Evolutionary conservation across 2,329 filamentous ascomycete genomes (phyloP).

Genomic region (Cyphellophora attinorum): DNA sequence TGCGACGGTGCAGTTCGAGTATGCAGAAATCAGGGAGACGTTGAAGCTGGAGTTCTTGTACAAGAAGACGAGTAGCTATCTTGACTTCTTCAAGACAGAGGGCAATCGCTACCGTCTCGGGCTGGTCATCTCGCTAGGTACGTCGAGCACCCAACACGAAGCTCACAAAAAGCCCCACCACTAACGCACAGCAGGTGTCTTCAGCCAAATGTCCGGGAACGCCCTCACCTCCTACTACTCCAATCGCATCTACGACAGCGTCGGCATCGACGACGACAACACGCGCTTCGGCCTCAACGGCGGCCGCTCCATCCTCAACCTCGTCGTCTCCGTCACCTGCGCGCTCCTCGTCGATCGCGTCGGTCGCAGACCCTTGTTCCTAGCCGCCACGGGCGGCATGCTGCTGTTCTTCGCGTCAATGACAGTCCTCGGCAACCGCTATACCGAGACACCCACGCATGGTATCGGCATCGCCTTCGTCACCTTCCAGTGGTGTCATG

Average conservation of each 20-base stretch:
- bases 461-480: conserved; percentile 24
- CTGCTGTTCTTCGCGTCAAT: conserved; percentile 31
- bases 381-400: conserved; percentile 33
- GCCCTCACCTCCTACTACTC: conserved; percentile 31
- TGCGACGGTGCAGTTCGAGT: conserved; percentile 19
- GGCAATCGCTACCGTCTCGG: conserved; percentile 47
- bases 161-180: no score
- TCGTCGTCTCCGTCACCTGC: conserved; percentile 24
- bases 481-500: conserved; percentile 36
- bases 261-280: conserved; percentile 26
- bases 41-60: conserved; percentile 42
- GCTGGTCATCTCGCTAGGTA: conserved; percentile 41
- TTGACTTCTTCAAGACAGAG: conserved; percentile 51
- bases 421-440: conserved; percentile 19
- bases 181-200: no score
- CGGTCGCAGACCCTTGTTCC: conserved; percentile 33
- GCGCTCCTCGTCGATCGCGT: conserved; percentile 29
- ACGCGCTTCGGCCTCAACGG: conserved; percentile 33
- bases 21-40: conserved; percentile 35
- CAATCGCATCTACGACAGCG: conserved; percentile 24
- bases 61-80: conserved; percentile 34
- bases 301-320: conserved; percentile 29
- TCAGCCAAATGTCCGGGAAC: conserved; percentile 50
- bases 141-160: no score
- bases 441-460: neutral